These are phyloP conservation scores for Apiospora koreana DNA, from an alignment of 2,329 filamentous ascomycete species.

Conservation along the genomic window DNA sequence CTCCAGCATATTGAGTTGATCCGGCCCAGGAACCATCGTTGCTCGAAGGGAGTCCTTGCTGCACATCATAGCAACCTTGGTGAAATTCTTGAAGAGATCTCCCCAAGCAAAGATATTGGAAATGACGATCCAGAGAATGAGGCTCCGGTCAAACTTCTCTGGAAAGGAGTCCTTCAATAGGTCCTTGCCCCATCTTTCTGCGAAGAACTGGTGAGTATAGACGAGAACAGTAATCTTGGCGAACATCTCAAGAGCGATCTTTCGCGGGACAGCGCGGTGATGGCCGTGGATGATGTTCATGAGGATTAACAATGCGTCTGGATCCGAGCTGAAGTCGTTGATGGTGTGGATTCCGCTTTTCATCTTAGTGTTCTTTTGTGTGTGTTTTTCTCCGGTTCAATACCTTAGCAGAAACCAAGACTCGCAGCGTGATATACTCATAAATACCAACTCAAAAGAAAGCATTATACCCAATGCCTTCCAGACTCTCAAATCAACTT, in stretches of 20 bases:
- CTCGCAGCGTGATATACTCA: too few relatives aligned
- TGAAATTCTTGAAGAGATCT: fast-evolving
- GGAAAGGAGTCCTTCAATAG: not conserved
- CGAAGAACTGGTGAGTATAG: too few relatives aligned
- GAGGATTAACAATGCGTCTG: not conserved
- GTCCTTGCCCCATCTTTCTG: not conserved
- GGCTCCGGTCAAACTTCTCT: not conserved
- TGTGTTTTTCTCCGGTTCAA: too few relatives aligned
- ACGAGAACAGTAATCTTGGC: not conserved
- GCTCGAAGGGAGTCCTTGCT: not conserved
- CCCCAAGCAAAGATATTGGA: not conserved
- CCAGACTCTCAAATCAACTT: too few relatives aligned
- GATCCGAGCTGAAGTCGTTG: not conserved
- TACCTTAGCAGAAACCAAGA: too few relatives aligned
- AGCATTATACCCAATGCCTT: too few relatives aligned
- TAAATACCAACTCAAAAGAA: too few relatives aligned
- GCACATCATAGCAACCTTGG: not conserved
- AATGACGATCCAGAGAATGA: not conserved
- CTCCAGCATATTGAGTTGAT: not conserved
- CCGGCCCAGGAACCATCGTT: too few relatives aligned
- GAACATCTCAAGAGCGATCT: not conserved
- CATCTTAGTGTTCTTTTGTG: too few relatives aligned
- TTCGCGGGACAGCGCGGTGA: not conserved
- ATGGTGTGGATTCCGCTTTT: not conserved
- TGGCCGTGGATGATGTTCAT: not conserved